phyloP scores from a whole-genome alignment of 2,329 filamentous ascomycete species.

The Fusarium sp. region DNA sequence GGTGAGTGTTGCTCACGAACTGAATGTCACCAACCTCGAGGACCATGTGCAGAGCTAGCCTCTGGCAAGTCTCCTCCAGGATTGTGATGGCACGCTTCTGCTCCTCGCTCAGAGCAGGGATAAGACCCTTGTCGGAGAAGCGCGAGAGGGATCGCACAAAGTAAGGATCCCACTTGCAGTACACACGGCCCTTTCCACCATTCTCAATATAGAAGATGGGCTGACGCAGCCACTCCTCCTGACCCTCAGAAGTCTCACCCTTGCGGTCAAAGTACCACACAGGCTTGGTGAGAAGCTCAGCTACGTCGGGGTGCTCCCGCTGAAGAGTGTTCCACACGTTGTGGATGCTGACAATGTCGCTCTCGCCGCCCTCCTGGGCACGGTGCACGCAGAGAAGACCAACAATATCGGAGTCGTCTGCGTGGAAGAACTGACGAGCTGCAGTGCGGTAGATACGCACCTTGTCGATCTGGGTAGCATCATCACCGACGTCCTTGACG shows the following conservation, averaged over 20 bases:
- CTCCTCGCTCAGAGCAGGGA: slow-evolving; percentile 77
- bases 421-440: slow-evolving; percentile 68
- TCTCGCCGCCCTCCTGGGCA: slow-evolving; percentile 84
- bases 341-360: slow-evolving; percentile 82
- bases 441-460: slow-evolving; percentile 93
- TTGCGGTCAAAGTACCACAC: slow-evolving; percentile 96
- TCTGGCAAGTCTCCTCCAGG: slow-evolving; percentile 77
- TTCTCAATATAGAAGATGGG: slow-evolving; percentile 83
- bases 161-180: slow-evolving; percentile 90
- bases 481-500: slow-evolving; percentile 89
- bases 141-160: slow-evolving; percentile 81
- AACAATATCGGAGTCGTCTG: slow-evolving; percentile 85
- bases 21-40: slow-evolving; percentile 90
- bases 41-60: slow-evolving; percentile 83
- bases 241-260: slow-evolving; percentile 79
- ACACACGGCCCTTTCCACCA: slow-evolving; percentile 63
- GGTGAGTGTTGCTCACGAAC: slow-evolving; percentile 83
- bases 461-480: slow-evolving; percentile 82
- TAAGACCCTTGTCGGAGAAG: slow-evolving; percentile 78
- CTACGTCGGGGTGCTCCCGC: slow-evolving; percentile 80
- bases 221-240: slow-evolving; percentile 80
- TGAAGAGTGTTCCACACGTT: slow-evolving; percentile 86
- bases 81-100: slow-evolving; percentile 75
- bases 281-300: slow-evolving; percentile 78
- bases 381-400: slow-evolving; percentile 84